These are phyloP conservation scores for Acacia acuminata DNA, from an alignment of 306 rosid species.

Conservation along the genomic window DNA sequence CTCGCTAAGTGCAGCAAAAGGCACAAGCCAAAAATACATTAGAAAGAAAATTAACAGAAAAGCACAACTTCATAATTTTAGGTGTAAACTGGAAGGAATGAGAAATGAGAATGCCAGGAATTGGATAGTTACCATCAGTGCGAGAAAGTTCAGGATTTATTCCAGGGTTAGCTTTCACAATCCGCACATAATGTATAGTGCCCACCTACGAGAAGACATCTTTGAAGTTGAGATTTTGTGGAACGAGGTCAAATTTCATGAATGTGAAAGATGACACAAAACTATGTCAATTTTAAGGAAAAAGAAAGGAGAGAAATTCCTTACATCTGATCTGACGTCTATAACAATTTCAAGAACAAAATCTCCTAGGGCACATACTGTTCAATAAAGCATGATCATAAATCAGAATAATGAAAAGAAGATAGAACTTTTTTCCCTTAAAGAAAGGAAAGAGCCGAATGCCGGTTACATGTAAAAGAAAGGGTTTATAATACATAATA, in stretches of 20 bases:
- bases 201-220: constrained; percentile 56
- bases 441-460: neutral
- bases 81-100: neutral
- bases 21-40: neutral
- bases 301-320: constrained; percentile 27
- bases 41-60: neutral
- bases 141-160: constrained; percentile 93
- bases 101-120: neutral
- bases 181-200: constrained; percentile 69
- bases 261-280: too few relatives aligned
- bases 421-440: neutral
- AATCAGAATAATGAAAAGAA: neutral
- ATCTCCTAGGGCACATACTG: constrained; percentile 95
- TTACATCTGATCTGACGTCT: constrained; percentile 88
- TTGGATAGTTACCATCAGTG: constrained; percentile 68
- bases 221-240: neutral
- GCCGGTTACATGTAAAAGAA: neutral
- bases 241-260: constrained; percentile 5
- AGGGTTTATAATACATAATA: neutral
- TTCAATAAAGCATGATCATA: constrained; percentile 24
- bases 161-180: constrained; percentile 82
- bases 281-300: neutral
- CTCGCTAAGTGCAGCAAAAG: constrained; percentile 44
- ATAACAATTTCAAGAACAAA: constrained; percentile 84
- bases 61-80: neutral